phyloP scores from a whole-genome alignment of 768 basidiomycete genomes.

The Hericium erinaceus region DNA sequence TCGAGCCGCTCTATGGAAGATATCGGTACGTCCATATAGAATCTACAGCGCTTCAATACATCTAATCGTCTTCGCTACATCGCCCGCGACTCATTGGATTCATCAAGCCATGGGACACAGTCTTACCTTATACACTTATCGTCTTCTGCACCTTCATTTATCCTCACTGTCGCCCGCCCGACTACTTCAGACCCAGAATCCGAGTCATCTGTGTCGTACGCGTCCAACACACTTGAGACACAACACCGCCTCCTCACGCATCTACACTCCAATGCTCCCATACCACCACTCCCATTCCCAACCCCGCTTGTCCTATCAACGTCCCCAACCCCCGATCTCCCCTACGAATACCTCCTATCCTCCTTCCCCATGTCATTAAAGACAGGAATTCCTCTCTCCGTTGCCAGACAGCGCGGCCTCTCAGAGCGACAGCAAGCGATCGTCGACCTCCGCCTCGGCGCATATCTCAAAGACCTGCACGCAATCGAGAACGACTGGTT shows the following conservation, averaged over 20 bases:
- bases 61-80: neutral
- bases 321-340: constrained; percentile 8
- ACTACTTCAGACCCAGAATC: neutral
- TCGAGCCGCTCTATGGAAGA: neutral
- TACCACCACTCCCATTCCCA: neutral
- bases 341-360: constrained; percentile 46
- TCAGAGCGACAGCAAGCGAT: constrained; percentile 28
- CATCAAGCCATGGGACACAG: neutral
- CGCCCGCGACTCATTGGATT: neutral
- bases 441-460: constrained; percentile 54
- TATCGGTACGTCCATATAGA: neutral
- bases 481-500: constrained; percentile 72
- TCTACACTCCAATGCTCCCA: neutral
- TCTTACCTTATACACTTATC: neutral
- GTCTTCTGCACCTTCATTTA: neutral
- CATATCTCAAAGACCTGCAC: constrained; percentile 55
- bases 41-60: neutral
- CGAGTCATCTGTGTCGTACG: neutral
- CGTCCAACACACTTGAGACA: neutral
- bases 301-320: neutral
- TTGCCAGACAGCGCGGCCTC: constrained; percentile 29
- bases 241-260: neutral
- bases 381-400: constrained; percentile 18
- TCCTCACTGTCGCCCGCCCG: neutral
- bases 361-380: neutral